Base-by-base conservation (phyloP, 2,329 filamentous ascomycete species). In the Chalara sp. region DNA sequence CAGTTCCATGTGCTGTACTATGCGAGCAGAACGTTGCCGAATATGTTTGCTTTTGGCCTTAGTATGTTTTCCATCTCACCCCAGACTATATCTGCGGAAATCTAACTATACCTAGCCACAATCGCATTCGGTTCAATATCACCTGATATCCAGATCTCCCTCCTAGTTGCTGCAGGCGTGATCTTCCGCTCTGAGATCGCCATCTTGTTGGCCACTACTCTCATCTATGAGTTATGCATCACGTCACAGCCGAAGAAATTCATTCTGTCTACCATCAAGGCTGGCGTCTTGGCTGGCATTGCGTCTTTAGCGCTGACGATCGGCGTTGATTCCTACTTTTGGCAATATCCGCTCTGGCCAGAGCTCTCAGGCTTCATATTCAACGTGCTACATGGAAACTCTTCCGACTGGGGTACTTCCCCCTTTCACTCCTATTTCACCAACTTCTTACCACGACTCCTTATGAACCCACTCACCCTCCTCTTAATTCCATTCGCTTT, bases 1-100 rank as follows among this genome's bases (percentile, higher is more conserved):
- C 92, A 97, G 68, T 99, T 99, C 64, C 93, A 99, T 70, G 72
- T 95, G 54, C 77, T 93, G 55, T 99, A 89, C 69, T 99, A 99
- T 72, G 86, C 91, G 11, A 93, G 90, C 12, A 79, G 93, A 54
- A 93, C 90, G 2, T 72, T 99, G 57, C 93, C 93, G 2, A 99
- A 99, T 67, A 96, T 95, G 86, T 95, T 96, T 70, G 91, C 93
- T 21, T 93, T 97, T 71, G 81, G 83, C 7, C 71, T 96, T 52
- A 89, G 86, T 92, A 74, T 69, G 84, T 76, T 35, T n/a, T n/a
- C n/a, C n/a, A n/a, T n/a, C n/a, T n/a, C n/a, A 83, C n/a, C n/a
- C n/a, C n/a, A n/a, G n/a, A n/a, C n/a, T 21, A 21, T 21, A 21
- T 21, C 3, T 21, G 21, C 21, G 21, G 21, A 21, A 21, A 21